These are phyloP conservation scores for Hymenoscyphus fructigenus DNA, from an alignment of 2,329 filamentous ascomycete genomes.

Conservation along the genomic window DNA sequence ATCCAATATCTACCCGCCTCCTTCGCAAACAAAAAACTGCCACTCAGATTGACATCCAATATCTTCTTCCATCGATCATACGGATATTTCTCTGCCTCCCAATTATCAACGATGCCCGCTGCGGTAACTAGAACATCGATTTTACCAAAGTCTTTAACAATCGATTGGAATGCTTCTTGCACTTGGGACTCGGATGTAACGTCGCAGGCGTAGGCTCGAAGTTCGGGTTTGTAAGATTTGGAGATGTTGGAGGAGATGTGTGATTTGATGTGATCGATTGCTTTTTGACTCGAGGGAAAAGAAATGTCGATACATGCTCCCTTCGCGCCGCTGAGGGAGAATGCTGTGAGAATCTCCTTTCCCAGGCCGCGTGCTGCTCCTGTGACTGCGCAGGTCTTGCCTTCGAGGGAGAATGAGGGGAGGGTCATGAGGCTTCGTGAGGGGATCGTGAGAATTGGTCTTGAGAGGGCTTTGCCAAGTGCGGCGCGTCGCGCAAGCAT, in stretches of 20 bases:
- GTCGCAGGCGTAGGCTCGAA: constrained; percentile 42
- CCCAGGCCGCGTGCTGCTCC: constrained; percentile 52
- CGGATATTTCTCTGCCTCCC: constrained; percentile 36
- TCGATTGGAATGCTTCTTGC: constrained; percentile 37
- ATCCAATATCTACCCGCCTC: constrained; percentile 40
- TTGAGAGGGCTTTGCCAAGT: background rate
- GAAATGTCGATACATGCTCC: constrained; percentile 31
- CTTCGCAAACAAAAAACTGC: constrained; percentile 40
- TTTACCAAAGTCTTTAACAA: constrained; percentile 39
- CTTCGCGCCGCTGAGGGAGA: constrained; percentile 29
- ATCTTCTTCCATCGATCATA: constrained; percentile 39
- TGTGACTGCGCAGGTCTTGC: constrained; percentile 48
- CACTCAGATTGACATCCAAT: constrained; percentile 40
- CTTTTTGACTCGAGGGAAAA: constrained; percentile 21
- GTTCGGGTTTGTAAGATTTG: constrained; percentile 30
- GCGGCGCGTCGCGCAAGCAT: constrained; percentile 4
- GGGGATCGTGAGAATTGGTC: background rate
- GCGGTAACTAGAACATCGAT: constrained; percentile 43
- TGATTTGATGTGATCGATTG: constrained; percentile 35
- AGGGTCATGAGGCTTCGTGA: constrained; percentile 27
- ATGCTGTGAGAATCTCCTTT: constrained; percentile 47
- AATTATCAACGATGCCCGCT: constrained; percentile 41
- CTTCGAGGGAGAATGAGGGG: constrained; percentile 44
- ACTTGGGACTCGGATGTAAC: constrained; percentile 40
- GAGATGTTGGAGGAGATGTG: constrained; percentile 27